phyloP scores from a whole-genome alignment of 2,329 filamentous ascomycete species.

The Pseudocercospora vitis region DNA sequence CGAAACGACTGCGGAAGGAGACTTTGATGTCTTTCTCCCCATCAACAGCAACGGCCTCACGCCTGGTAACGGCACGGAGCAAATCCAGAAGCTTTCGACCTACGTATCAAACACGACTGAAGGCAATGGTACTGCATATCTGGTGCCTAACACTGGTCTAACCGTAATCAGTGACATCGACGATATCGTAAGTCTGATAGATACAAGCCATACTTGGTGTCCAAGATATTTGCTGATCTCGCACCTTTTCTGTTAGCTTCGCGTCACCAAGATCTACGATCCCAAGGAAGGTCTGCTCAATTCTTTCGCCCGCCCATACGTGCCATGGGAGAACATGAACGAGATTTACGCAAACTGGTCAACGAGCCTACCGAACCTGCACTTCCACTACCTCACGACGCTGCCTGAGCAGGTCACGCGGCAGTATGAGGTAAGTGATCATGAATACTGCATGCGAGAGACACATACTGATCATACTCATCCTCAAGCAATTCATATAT shows the following conservation, averaged over 20 bases:
- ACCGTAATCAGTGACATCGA: constrained; percentile 78
- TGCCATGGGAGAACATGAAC: constrained; percentile 76
- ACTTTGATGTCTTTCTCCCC: constrained; percentile 70
- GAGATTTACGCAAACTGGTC: constrained; percentile 76
- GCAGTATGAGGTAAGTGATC: too few relatives aligned
- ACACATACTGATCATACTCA: too few relatives aligned
- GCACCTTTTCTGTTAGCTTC: too few relatives aligned
- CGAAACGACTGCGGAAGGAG: constrained; percentile 65
- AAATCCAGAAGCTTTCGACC: constrained; percentile 67
- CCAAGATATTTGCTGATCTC: too few relatives aligned
- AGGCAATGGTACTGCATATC: constrained; percentile 74
- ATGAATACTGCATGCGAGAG: too few relatives aligned
- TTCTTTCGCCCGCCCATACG: constrained; percentile 70
- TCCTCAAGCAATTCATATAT: constrained; percentile 77
- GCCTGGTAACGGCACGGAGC: constrained; percentile 63
- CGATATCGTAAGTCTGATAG: constrained; percentile 74
- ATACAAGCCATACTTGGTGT: too few relatives aligned
- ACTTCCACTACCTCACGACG: constrained; percentile 81
- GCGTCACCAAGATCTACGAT: constrained; percentile 77
- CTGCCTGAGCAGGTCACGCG: constrained; percentile 75
- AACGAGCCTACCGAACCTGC: constrained; percentile 62
- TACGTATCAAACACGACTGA: constrained; percentile 63
- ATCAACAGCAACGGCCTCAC: constrained; percentile 62
- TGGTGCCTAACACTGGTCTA: constrained; percentile 68
- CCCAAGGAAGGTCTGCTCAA: constrained; percentile 74